phyloP scores from a whole-genome alignment of 2,329 filamentous ascomycete genomes.

The Penicillium occitanis region DNA sequence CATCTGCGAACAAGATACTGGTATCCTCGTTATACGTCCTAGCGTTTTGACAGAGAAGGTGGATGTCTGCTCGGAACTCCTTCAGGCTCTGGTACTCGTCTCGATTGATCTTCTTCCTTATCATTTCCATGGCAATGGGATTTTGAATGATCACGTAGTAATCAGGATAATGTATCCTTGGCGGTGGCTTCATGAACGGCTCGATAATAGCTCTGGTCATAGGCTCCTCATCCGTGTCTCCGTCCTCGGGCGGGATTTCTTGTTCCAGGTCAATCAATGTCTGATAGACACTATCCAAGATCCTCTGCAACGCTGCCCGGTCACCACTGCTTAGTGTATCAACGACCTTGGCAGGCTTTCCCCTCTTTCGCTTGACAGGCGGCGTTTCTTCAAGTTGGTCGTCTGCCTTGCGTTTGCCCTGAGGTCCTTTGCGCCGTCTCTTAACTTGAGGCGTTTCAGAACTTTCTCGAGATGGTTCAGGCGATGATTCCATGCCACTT shows the following conservation, averaged over 20 bases:
- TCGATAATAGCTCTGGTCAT: constrained; percentile 81
- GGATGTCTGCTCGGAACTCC: constrained; percentile 80
- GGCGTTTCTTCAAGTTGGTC: constrained; percentile 74
- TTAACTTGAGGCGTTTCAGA: constrained; percentile 77
- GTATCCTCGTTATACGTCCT: constrained; percentile 96
- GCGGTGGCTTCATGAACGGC: constrained; percentile 87
- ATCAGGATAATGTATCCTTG: constrained; percentile 85
- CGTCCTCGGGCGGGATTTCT: constrained; percentile 57
- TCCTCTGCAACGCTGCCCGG: constrained; percentile 74
- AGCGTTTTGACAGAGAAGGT: constrained; percentile 83
- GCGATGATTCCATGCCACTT: constrained; percentile 64
- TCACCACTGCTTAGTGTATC: constrained; percentile 67
- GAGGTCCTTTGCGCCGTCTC: constrained; percentile 74
- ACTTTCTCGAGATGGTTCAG: constrained; percentile 74
- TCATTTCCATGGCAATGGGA: constrained; percentile 95
- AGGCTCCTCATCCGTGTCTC: constrained; percentile 53
- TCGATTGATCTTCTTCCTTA: constrained; percentile 92
- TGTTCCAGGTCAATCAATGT: constrained; percentile 81
- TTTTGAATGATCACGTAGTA: constrained; percentile 92
- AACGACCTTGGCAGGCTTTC: constrained; percentile 68
- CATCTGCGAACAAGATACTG: constrained; percentile 87
- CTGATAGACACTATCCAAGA: constrained; percentile 75
- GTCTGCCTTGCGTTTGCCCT: constrained; percentile 84
- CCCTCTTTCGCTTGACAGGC: constrained; percentile 73
- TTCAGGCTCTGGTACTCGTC: constrained; percentile 82